Evolutionary conservation across 2,329 filamentous ascomycete species (phyloP).

Genomic region (Phyllachora maydis): DNA sequence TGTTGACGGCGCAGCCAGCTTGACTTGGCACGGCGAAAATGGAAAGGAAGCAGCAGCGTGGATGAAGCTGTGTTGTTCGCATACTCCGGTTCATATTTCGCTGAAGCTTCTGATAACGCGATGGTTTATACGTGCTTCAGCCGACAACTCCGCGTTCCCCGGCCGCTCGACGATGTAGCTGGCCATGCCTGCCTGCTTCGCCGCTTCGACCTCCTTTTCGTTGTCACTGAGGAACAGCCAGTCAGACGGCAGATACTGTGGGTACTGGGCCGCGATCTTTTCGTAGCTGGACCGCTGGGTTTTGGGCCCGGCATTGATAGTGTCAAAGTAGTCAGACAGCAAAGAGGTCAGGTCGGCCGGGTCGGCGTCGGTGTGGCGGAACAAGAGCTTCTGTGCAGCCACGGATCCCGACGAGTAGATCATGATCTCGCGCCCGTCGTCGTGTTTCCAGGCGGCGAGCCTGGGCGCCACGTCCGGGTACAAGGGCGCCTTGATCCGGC

Average conservation of each 20-base stretch:
- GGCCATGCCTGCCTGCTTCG: conserved; percentile 39
- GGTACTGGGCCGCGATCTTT: conserved; percentile 32
- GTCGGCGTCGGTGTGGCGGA: conserved; percentile 40
- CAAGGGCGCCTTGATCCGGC: conserved; percentile 49
- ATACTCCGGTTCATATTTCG: conserved; percentile 5
- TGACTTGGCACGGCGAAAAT: too few species aligned
- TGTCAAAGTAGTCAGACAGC: conserved; percentile 56
- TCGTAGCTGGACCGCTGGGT: conserved; percentile 44
- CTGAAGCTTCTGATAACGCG: conserved; percentile 12
- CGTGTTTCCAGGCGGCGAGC: conserved; percentile 34
- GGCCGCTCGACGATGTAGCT: conserved; percentile 42
- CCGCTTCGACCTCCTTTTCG: conserved; percentile 45
- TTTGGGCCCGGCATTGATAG: conserved; percentile 61
- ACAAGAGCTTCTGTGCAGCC: conserved; percentile 61
- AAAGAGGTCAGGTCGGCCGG: conserved; percentile 35
- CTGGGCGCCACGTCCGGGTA: conserved; percentile 54
- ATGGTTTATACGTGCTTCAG: conserved; percentile 12
- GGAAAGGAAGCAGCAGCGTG: too few species aligned
- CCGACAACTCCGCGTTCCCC: conserved; percentile 45
- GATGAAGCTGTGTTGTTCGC: too few species aligned
- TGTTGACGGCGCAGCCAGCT: too few species aligned
- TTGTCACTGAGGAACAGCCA: conserved; percentile 76
- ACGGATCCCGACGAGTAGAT: conserved; percentile 75
- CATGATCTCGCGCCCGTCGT: conserved; percentile 37
- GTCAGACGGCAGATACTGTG: conserved; percentile 22